Base-by-base conservation (phyloP, 2,329 filamentous ascomycete species). In the Xylariales sp. region DNA sequence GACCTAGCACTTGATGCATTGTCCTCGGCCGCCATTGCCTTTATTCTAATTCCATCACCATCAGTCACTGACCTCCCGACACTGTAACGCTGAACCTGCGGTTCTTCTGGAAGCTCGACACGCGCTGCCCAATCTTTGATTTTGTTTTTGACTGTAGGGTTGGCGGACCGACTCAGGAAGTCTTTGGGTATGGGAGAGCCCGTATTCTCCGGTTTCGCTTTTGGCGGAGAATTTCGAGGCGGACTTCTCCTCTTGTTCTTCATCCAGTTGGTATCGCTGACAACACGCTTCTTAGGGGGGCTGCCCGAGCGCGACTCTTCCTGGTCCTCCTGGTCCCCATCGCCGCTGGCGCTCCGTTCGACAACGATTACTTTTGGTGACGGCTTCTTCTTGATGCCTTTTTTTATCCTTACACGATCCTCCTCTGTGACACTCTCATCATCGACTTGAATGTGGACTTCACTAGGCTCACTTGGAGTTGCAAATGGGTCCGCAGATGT, bases 221-320 rank as follows among this genome's bases (percentile, higher is more conserved):
- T 60, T 2, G 65, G 63, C 3, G 66, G 60, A 11, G 57, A 56
- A 43, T 60, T 66, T 42, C 62, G 67, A 1, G 69, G 59, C 7
- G 71, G 62, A 40, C 60, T 71, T 41, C 68, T 72, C 43, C 70
- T 74, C 42, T 70, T 72, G 59, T 63, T 60, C 54, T 80, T 82
- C 63, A 79, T 79, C 86, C 91, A 97, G 63, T 95, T 87, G 38
- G 86, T 85, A 64, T 97, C 91, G 58, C 90, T 96, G 44, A 96
- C 80, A 38, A 97, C 88, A 46, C 90, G 80, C 71, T 95, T 96
- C 65, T 88, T 89, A 13, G 91, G 91, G 31, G 87, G 78, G 34
- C 70, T 61, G 37, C 79, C 56, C 63, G 71, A 50, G 63, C 67
- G 55, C 56, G 67, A 43, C 59, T 60, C 52, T 29, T 55, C 46